Conservation (phyloP, 441 rosid genomes). For the Cnidoscolus chayamansa region DNA sequence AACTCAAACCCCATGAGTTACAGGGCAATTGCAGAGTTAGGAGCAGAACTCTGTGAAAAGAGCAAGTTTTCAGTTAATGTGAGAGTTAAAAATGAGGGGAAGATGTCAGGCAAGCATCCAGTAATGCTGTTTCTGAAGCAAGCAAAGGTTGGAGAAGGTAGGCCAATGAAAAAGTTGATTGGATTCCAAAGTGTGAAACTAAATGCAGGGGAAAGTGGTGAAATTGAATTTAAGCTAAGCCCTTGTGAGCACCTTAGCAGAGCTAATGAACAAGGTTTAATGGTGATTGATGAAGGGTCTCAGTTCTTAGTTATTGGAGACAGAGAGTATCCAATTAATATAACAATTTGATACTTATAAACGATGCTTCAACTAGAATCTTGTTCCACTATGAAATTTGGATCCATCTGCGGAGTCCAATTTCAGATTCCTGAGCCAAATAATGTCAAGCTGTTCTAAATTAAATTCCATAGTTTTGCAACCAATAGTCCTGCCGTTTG, state of each 20-base stretch:
- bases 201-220: constrained; percentile 45
- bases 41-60: constrained; percentile 36
- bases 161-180: constrained; percentile 54
- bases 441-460: background rate
- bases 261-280: constrained; percentile 58
- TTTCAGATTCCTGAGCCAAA: background rate
- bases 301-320: constrained; percentile 65
- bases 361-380: background rate
- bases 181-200: constrained; percentile 63
- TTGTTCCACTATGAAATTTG: constrained; percentile 1
- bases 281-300: constrained; percentile 63
- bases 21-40: constrained; percentile 47
- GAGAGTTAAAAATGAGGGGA: constrained; percentile 58
- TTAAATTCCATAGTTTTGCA: background rate
- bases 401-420: constrained; percentile 14
- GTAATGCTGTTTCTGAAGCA: constrained; percentile 55
- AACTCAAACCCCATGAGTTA: constrained; percentile 26
- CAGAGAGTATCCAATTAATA: constrained; percentile 46
- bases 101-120: constrained; percentile 67
- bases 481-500: no score
- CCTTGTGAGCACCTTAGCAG: constrained; percentile 67
- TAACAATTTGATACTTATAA: constrained; percentile 30
- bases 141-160: constrained; percentile 37
- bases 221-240: constrained; percentile 49
- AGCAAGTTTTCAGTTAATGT: constrained; percentile 41